Conservation (phyloP, 1,284 basidiomycete genomes). For the Ceratobasidium sp. region DNA sequence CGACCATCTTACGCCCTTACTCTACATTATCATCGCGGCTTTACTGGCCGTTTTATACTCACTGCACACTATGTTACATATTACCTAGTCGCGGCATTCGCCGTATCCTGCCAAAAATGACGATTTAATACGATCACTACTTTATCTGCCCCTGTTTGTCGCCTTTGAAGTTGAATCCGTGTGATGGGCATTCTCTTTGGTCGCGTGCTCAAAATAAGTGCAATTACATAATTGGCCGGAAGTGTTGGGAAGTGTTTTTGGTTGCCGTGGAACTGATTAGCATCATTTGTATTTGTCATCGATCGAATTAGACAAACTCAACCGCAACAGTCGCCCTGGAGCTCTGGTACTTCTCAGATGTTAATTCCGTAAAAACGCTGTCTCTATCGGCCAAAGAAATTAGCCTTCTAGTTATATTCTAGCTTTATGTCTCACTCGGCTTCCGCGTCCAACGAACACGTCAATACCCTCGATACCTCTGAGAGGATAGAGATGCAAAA, state of each 20-base stretch:
- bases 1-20: conserved; percentile 16
- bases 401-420: neutral
- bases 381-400: neutral
- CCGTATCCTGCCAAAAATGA: conserved; percentile 36
- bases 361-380: neutral
- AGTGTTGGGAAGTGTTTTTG: no score
- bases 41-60: conserved; percentile 23
- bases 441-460: conserved; percentile 4
- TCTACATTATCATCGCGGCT: neutral
- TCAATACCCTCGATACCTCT: neutral
- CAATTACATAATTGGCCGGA: no score
- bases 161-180: neutral
- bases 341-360: neutral
- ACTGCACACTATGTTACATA: conserved; percentile 29
- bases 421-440: conserved; percentile 11
- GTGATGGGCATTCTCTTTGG: no score
- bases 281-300: neutral
- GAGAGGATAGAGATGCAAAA: conserved; percentile 43
- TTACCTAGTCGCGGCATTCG: conserved; percentile 34
- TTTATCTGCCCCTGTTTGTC: no score
- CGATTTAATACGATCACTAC: neutral
- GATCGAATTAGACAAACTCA: neutral
- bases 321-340: neutral
- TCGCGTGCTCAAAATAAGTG: no score
- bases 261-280: no score